These are phyloP conservation scores for Aspergillus sp. DNA, from an alignment of 2,329 filamentous ascomycete genomes.

Conservation along the genomic window DNA sequence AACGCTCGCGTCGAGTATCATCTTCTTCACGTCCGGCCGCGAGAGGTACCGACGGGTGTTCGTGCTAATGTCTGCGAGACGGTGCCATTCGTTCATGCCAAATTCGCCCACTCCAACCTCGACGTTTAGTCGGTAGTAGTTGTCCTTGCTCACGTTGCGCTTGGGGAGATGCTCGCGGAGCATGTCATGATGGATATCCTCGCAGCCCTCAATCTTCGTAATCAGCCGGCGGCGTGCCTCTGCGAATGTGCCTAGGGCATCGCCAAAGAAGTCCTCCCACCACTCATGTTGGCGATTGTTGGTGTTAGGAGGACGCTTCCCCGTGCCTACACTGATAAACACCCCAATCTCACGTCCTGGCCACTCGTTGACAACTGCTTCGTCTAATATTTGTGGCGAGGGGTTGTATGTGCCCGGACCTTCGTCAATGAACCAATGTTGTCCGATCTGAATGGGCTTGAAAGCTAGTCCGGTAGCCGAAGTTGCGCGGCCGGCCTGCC, in stretches of 20 bases:
- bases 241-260: conserved; percentile 78
- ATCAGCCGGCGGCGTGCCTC: conserved; percentile 85
- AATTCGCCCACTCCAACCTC: conserved; percentile 96
- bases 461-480: conserved; percentile 88
- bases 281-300: conserved; percentile 71
- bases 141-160: conserved; percentile 78
- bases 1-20: conserved; percentile 72
- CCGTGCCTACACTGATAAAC: conserved; percentile 92
- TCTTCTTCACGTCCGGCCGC: conserved; percentile 70
- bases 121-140: conserved; percentile 96
- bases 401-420: conserved; percentile 91
- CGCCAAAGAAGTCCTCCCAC: conserved; percentile 82
- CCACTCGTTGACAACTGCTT: conserved; percentile 91
- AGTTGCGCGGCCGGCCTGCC: conserved; percentile 95
- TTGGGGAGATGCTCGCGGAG: conserved; percentile 72
- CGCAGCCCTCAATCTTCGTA: conserved; percentile 91
- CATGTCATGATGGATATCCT: conserved; percentile 87
- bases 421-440: conserved; percentile 92
- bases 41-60: conserved; percentile 81
- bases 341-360: conserved; percentile 89
- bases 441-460: conserved; percentile 91
- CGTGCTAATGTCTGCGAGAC: conserved; percentile 92
- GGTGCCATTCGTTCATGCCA: conserved; percentile 97
- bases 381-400: conserved; percentile 78
- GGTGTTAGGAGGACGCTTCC: conserved; percentile 73